Evolutionary conservation across 2,329 filamentous ascomycete genomes (phyloP), one percentile per base, ranked within the genome.

Genomic region (Pleochaeta shiraiana): DNA sequence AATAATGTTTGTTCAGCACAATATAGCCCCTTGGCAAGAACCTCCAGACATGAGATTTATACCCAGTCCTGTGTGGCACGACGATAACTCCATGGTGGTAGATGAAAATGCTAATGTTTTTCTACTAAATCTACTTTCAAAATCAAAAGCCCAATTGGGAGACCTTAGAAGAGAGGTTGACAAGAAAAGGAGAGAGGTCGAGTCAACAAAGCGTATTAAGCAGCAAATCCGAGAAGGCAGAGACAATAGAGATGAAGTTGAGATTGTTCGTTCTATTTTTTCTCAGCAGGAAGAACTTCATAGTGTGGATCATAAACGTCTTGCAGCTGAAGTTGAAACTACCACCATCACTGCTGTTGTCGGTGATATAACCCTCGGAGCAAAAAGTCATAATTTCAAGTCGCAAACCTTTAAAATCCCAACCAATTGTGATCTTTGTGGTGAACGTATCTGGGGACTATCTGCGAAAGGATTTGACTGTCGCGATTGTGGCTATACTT

Each of bases 341-440:
- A 86, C 87, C 0, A 95, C 91, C 1, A 95, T 98, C 72, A 92
- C 90, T n/a, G 79, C 85, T 11, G 88, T 85, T 0, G 92, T 96
- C 2, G 93, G 93, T 39, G 93, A 98, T 73, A 82, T 98, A 64
- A 95, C 91, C 1, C 78, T 95, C 24, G 92, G 92, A 21, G 91
- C 91, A 12, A 90, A 90, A 73, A 95, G 91, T 71, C 93, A 98
- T 77, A 93, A 95, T 72, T 98, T 98, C 81, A 95, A 95, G 75
- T 85, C 89, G n/a, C 90, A 97, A 72, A 97, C 93, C 0, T 98
- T 97, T 80, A 97, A 97, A 74, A 95, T 98, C 66, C 95, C 95
- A 0, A 98, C 93, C 4, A 97, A 97, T 73, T 98, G 93, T 76
- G 93, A 98, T 74, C 80, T 96, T 14, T 98, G 93, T 70, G 91